A percentile compares a stretch with the other conserved stretches of the same genome.
Conservation (phyloP, 805 yeast species). For the Hanseniaspora lachancei region DNA sequence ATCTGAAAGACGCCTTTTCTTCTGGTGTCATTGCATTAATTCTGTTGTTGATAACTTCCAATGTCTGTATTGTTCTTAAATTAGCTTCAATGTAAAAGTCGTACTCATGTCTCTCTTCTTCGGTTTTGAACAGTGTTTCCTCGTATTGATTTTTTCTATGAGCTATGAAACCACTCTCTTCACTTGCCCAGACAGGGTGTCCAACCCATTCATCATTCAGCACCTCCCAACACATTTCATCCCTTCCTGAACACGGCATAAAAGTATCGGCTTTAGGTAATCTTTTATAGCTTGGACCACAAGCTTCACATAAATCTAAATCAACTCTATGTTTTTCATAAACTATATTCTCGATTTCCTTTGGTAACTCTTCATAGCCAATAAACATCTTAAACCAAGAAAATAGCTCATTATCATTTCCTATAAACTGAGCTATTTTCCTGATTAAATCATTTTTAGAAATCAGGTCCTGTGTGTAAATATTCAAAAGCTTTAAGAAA, state of each 20-base stretch:
- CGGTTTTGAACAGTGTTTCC: slow-evolving; percentile 85
- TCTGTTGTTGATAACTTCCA: slow-evolving; percentile 88
- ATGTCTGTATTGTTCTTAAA: slow-evolving; percentile 83
- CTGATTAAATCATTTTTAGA: slow-evolving; percentile 71
- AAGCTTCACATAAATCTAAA: slow-evolving; percentile 77
- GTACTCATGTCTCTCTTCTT: slow-evolving; percentile 95
- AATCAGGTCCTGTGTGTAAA: slow-evolving; percentile 81
- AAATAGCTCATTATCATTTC: slow-evolving; percentile 62
- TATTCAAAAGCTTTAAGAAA: slow-evolving; percentile 73
- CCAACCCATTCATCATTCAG: slow-evolving; percentile 98
- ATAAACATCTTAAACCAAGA: slow-evolving; percentile 89
- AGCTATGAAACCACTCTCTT: slow-evolving; percentile 97
- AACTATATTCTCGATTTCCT: slow-evolving; percentile 71
- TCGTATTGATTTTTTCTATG: slow-evolving; percentile 97
- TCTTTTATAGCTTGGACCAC: slow-evolving; percentile 88
- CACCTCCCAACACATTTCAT: slow-evolving; percentile 98
- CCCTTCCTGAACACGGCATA: slow-evolving; percentile 97
- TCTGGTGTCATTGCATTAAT: slow-evolving; percentile 86
- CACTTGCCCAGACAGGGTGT: slow-evolving; percentile 99
- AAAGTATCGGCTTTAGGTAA: slow-evolving; percentile 86
- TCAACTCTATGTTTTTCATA: slow-evolving; percentile 87
- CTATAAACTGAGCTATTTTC: slow-evolving; percentile 74
- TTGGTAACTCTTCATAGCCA: slow-evolving; percentile 74
- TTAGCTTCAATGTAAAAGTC: slow-evolving; percentile 93
- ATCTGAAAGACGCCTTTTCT: slow-evolving; percentile 71